Evolutionary conservation across 768 basidiomycete species (phyloP).

Genomic region (Imleria badia): DNA sequence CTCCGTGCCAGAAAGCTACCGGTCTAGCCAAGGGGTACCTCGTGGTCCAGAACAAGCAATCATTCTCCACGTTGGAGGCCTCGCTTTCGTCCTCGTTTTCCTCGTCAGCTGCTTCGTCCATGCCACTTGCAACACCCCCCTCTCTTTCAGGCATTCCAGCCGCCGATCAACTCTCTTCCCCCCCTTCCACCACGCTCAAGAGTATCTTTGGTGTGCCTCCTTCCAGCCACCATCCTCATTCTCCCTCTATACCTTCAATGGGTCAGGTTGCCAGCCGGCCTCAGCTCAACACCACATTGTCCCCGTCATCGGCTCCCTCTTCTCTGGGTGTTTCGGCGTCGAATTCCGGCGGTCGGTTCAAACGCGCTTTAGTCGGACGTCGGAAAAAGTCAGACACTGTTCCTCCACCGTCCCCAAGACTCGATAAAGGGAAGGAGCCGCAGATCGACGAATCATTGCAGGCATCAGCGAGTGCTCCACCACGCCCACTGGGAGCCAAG

Average conservation of each 20-base stretch:
- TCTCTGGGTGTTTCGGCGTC: conserved; percentile 20
- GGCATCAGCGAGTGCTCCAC: conserved; percentile 8
- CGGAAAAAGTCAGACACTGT: conserved; percentile 33
- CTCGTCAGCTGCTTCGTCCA: conserved; percentile 42
- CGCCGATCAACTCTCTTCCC: conserved; percentile 43
- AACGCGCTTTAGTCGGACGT: conserved; percentile 33
- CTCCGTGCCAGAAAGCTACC: conserved; percentile 17
- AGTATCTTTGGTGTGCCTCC: conserved; percentile 30
- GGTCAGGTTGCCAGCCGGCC: conserved; percentile 37
- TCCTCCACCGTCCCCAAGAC: conserved; percentile 21
- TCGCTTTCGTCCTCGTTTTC: conserved; percentile 46
- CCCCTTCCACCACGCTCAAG: conserved; percentile 37
- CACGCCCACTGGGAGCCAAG: conserved; percentile 30
- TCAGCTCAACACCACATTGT: conserved; percentile 21
- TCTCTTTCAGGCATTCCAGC: conserved; percentile 42
- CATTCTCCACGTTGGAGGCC: conserved; percentile 39
- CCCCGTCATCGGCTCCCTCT: conserved; percentile 30
- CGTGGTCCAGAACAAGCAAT: conserved; percentile 38
- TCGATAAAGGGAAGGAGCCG: conserved; percentile 20
- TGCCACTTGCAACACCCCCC: conserved; percentile 36
- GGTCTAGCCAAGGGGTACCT: conserved; percentile 22
- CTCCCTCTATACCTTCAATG: conserved; percentile 31
- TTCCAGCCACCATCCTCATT: conserved; percentile 23
- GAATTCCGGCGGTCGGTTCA: conserved; percentile 28
- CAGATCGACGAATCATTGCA: conserved; percentile 19